Conservation (phyloP, 2,329 filamentous ascomycete genomes). For the Phoma sp. region DNA sequence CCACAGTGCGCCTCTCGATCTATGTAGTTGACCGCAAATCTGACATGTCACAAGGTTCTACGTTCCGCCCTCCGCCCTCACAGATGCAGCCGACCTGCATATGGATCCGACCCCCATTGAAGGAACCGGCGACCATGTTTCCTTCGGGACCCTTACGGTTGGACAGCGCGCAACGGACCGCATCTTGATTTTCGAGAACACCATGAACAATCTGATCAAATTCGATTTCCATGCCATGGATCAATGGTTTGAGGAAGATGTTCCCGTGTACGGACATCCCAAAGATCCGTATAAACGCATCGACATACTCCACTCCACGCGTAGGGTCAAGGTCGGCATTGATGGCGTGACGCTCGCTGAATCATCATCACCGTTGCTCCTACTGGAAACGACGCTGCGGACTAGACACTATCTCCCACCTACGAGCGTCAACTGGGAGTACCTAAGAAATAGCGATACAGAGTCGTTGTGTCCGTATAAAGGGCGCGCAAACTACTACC, state of each 20-base stretch:
- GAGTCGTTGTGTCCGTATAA: conserved; percentile 72
- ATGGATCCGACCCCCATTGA: neutral
- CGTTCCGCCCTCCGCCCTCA: conserved; percentile 34
- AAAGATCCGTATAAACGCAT: conserved; percentile 73
- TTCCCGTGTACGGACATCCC: conserved; percentile 66
- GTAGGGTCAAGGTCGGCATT: conserved; percentile 60
- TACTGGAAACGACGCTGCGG: conserved; percentile 68
- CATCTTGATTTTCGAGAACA: conserved; percentile 38
- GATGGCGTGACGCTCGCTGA: conserved; percentile 57
- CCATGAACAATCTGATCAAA: conserved; percentile 38
- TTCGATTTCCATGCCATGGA: conserved; percentile 46
- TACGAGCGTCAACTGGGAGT: conserved; percentile 56
- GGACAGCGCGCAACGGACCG: conserved; percentile 28
- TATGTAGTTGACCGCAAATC: neutral
- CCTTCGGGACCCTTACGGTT: conserved; percentile 32
- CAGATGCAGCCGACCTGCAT: neutral
- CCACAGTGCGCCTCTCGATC: conserved; percentile 35
- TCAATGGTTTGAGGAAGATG: conserved; percentile 66
- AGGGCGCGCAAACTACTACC: conserved; percentile 69
- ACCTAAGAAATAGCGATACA: conserved; percentile 60
- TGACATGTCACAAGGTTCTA: conserved; percentile 33
- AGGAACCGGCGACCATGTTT: conserved; percentile 16
- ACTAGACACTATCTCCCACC: conserved; percentile 67
- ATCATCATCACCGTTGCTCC: conserved; percentile 56
- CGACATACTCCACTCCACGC: conserved; percentile 65